phyloP scores from a whole-genome alignment of 2,329 filamentous ascomycete genomes.

The Grosmannia clavigera region DNA sequence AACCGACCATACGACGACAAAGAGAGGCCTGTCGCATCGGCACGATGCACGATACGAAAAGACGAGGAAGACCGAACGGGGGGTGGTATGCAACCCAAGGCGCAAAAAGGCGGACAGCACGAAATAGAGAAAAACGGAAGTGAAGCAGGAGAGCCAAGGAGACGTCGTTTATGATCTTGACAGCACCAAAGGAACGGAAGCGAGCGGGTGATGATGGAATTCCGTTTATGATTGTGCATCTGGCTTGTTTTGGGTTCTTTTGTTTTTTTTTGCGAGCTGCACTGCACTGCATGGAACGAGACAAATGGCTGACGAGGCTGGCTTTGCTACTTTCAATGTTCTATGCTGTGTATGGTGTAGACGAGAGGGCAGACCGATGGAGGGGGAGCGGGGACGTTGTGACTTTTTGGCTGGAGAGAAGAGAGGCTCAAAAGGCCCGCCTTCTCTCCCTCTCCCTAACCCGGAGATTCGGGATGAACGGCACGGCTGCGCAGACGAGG shows the following conservation, averaged over 20 bases:
- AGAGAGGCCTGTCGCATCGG: too few relatives aligned
- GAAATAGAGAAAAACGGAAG: background rate
- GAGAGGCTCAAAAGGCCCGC: background rate
- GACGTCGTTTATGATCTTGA: background rate
- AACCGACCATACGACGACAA: background rate
- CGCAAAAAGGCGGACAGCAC: background rate
- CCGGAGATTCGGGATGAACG: background rate
- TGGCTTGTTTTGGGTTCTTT: background rate
- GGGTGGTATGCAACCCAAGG: too few relatives aligned
- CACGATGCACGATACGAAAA: too few relatives aligned
- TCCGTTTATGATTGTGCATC: background rate
- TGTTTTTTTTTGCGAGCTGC: background rate
- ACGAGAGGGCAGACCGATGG: background rate
- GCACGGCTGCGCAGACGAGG: background rate
- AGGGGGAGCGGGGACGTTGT: background rate
- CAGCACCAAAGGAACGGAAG: background rate
- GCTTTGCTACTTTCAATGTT: too few relatives aligned
- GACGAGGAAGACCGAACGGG: too few relatives aligned
- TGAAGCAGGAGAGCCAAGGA: background rate
- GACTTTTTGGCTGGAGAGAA: background rate
- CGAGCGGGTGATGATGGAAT: background rate
- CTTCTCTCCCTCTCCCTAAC: conserved; percentile 2
- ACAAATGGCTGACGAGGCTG: too few relatives aligned
- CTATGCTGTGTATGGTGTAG: too few relatives aligned
- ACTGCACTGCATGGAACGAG: background rate